Evolutionary conservation across 2,329 filamentous ascomycete species (phyloP).

Genomic region (Paraphaeosphaeria minitans): DNA sequence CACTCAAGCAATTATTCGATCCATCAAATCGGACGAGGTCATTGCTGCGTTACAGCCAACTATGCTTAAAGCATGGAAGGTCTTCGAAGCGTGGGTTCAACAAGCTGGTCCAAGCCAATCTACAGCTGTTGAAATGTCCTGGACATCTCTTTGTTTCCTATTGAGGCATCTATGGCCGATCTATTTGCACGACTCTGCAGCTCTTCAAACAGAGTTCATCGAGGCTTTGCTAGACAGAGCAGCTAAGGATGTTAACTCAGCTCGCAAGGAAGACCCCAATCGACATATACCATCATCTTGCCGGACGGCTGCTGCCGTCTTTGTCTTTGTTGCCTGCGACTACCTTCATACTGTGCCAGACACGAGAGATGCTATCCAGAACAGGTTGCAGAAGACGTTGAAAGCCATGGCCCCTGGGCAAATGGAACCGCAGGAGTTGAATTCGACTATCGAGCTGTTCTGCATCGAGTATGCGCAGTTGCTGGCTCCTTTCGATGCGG

Average conservation of each 20-base stretch:
- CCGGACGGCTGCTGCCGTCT: constrained; percentile 32
- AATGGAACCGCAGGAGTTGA: constrained; percentile 23
- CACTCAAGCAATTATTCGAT: constrained; percentile 33
- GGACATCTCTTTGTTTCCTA: constrained; percentile 38
- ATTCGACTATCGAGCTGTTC: constrained; percentile 30
- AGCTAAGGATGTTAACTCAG: constrained; percentile 24
- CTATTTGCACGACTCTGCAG: constrained; percentile 31
- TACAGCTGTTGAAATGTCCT: constrained; percentile 26
- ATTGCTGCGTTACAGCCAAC: constrained; percentile 27
- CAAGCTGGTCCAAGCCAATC: constrained; percentile 24
- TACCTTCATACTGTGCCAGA: constrained; percentile 30
- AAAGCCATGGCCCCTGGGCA: constrained; percentile 24
- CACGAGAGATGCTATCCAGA: constrained; percentile 24
- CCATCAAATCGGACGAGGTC: constrained; percentile 31
- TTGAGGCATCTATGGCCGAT: constrained; percentile 39
- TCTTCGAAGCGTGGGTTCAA: constrained; percentile 28
- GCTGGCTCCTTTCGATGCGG: constrained; percentile 25
- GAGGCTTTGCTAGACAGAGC: constrained; percentile 36
- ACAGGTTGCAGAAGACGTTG: constrained; percentile 28
- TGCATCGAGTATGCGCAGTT: constrained; percentile 33
- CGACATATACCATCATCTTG: constrained; percentile 23
- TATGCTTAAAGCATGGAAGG: constrained; percentile 28
- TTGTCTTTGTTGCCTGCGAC: constrained; percentile 35
- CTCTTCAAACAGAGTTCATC: constrained; percentile 30
- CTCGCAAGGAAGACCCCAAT: constrained; percentile 13